Conservation (phyloP, 2,329 filamentous ascomycete genomes). For the Hypoxylon sp. region DNA sequence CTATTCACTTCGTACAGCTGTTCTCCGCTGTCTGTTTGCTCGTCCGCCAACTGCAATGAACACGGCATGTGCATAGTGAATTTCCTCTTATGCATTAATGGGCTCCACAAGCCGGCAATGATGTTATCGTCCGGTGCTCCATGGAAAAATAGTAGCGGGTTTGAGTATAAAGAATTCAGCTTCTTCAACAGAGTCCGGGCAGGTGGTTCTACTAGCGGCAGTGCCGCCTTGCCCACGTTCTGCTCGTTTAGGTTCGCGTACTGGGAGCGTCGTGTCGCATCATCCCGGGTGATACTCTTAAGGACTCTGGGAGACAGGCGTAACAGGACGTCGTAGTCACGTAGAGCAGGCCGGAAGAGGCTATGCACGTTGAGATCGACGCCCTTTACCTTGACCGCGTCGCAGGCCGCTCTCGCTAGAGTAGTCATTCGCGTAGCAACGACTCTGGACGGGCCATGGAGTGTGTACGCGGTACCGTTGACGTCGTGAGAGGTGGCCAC, state of each 20-base stretch:
- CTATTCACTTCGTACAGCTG: conserved; percentile 74
- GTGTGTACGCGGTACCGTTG: conserved; percentile 85
- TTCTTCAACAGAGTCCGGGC: conserved; percentile 74
- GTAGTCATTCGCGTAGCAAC: conserved; percentile 86
- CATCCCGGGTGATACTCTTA: conserved; percentile 56
- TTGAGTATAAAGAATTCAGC: conserved; percentile 74
- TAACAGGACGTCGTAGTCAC: conserved; percentile 89
- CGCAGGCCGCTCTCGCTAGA: conserved; percentile 81
- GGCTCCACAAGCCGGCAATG: conserved; percentile 72
- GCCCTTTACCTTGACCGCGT: conserved; percentile 67
- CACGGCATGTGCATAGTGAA: conserved; percentile 81
- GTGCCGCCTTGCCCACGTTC: conserved; percentile 55
- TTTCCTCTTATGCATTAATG: conserved; percentile 64
- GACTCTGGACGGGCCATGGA: conserved; percentile 78
- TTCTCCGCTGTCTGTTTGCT: conserved; percentile 50
- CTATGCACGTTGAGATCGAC: conserved; percentile 65
- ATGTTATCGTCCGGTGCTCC: conserved; percentile 69
- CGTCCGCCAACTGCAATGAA: conserved; percentile 68
- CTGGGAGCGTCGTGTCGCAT: conserved; percentile 58
- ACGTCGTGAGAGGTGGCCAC: conserved; percentile 83
- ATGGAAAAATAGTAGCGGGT: conserved; percentile 83
- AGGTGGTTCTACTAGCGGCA: conserved; percentile 70
- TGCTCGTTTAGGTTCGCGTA: conserved; percentile 86
- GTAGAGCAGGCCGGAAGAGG: conserved; percentile 79
- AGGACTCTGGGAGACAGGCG: conserved; percentile 72